These are phyloP conservation scores for Smallanthus sonchifolius DNA, from an alignment of 129 eudicot genomes.

Conservation along the genomic window DNA sequence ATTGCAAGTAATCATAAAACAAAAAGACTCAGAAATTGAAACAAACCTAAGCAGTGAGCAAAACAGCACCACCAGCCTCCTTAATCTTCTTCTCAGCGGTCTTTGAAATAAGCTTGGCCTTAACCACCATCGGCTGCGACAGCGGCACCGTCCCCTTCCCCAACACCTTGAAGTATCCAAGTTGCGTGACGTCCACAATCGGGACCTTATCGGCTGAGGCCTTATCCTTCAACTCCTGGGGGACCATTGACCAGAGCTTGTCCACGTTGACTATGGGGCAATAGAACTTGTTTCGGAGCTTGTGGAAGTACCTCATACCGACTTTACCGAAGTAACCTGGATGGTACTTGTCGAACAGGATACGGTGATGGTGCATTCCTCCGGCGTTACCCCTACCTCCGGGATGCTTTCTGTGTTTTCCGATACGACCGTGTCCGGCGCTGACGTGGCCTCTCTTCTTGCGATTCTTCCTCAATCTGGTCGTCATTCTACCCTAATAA, in stretches of 20 bases:
- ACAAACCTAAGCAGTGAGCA: constrained; percentile 68
- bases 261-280: constrained; percentile 78
- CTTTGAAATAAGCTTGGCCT: constrained; percentile 63
- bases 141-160: constrained; percentile 59
- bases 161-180: constrained; percentile 66
- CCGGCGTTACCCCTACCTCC: constrained; percentile 82
- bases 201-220: constrained; percentile 46
- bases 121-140: constrained; percentile 54
- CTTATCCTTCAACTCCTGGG: constrained; percentile 55
- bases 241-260: constrained; percentile 77
- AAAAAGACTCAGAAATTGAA: neutral
- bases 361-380: constrained; percentile 89
- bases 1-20: neutral
- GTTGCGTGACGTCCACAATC: constrained; percentile 63
- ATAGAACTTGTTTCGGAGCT: constrained; percentile 66
- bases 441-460: constrained; percentile 82
- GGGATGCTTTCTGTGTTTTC: constrained; percentile 74
- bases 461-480: constrained; percentile 58
- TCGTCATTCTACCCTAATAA: constrained; percentile 39
- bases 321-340: constrained; percentile 90
- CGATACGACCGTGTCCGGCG: constrained; percentile 81
- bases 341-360: constrained; percentile 88
- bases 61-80: constrained; percentile 83
- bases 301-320: constrained; percentile 83
- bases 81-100: constrained; percentile 84